Percentiles rank a stretch among this genome's conserved stretches.
phyloP scores from a whole-genome alignment of 331 rosid species.

The Stylosanthes scabra region DNA sequence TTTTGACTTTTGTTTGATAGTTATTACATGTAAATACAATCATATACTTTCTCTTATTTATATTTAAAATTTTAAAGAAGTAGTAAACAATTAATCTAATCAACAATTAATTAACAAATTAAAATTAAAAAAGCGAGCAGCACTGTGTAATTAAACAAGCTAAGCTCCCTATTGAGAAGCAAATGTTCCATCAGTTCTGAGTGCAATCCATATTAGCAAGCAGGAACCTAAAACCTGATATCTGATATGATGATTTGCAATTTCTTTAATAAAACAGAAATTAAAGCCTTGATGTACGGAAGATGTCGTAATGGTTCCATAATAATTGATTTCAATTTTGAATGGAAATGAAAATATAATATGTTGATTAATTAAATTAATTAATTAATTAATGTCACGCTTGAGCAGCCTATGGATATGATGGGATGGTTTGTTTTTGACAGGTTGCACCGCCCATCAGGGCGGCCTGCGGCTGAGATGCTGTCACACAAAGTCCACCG shows the following conservation, averaged over 20 bases:
- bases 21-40: too few species aligned
- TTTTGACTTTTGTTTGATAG: too few species aligned
- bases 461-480: not conserved
- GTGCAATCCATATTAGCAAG: too few species aligned
- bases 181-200: too few species aligned
- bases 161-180: too few species aligned
- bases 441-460: not conserved
- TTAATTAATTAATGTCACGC: not conserved
- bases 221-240: not conserved
- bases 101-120: too few species aligned
- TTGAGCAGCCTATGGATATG: not conserved
- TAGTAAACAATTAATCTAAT: too few species aligned
- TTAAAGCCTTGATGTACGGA: constrained; percentile 1
- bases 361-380: not conserved
- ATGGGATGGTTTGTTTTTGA: constrained; percentile 5
- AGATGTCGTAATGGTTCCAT: not conserved
- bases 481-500: too few species aligned
- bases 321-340: not conserved
- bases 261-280: not conserved
- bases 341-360: not conserved
- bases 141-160: too few species aligned
- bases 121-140: too few species aligned
- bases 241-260: not conserved
- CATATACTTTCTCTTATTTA: too few species aligned
- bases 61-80: too few species aligned